Evolutionary conservation across 495 filamentous ascomycete species (phyloP), one percentile per base, ranked within the genome.

Genomic region (Trypethelium eluteriae): DNA sequence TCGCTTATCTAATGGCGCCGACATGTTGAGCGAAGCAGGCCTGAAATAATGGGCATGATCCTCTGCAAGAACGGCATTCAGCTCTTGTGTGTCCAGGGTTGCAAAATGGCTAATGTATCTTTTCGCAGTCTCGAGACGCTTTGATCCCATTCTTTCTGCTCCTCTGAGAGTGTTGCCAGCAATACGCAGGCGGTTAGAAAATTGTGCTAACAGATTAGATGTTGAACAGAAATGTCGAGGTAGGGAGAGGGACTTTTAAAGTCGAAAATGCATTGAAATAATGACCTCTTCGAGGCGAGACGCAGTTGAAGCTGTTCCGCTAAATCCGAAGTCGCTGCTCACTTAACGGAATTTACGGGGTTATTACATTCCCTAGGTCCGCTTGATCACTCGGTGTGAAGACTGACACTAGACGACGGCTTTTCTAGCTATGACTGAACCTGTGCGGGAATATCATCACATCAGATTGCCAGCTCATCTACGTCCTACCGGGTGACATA

Each of bases 111-210:
- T 2, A 36, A 62, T 62, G 32, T 34, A 62, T 18, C 39, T 62
- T 25, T 25, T 9, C 35, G 59, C 59, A 11, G 59, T 62, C 59
- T 62, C 59, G 59, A 62, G 59, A 41, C 59, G 59, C 59, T 25
- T 62, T 16, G 59, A 62, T 62, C 16, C 59, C 59, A 62, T 62
- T 10, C 11, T 62, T 38, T 62, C 25, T 18, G 18, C 56, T 61
- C 18, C 35, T 9, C 9, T 7, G n/a, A 7, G 7, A 32, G 25
- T 41, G 38, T 38, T 16, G 32, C 11, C n/a, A 36, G 7, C 12
- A 14, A 16, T 14, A 18, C 5, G 14, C 12, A 53, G 25, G 49
- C 49, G 12, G 49, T 18, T 25, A 53, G 49, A 53, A 18, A 53
- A 53, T 18, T 11, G 49, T 53, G 10, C 12, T 11, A 53, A 16